Evolutionary conservation across 2,329 filamentous ascomycete species (phyloP).

Genomic region (Cryphonectria nitschkei): DNA sequence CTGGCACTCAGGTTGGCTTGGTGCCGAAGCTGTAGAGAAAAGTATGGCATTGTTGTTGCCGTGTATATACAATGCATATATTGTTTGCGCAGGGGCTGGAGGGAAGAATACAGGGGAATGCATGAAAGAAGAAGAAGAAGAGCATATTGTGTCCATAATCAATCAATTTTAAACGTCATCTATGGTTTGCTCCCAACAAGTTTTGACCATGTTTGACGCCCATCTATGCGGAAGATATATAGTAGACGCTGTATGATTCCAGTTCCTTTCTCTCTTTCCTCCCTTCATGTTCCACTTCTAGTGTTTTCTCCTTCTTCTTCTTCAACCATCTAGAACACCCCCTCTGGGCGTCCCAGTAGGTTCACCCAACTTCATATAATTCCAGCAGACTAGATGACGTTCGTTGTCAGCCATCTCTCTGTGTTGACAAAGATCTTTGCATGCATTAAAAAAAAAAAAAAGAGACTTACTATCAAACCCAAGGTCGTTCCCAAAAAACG

Average conservation of each 20-base stretch:
- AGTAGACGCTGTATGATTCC: background rate
- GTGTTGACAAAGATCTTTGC: background rate
- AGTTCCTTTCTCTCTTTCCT: background rate
- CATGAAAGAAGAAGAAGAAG: background rate
- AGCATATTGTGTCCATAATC: background rate
- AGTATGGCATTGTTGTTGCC: no score
- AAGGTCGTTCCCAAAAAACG: slow-evolving; percentile 71
- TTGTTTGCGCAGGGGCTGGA: no score
- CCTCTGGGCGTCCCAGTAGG: background rate
- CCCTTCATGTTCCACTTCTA: no score
- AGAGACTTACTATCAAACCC: slow-evolving; percentile 62
- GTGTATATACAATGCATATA: background rate
- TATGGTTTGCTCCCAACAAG: no score
- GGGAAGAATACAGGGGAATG: no score
- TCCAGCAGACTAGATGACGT: slow-evolving; percentile 53
- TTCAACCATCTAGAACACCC: background rate
- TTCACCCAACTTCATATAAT: slow-evolving; percentile 53
- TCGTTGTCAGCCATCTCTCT: background rate
- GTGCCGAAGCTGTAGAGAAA: slow-evolving; percentile 54
- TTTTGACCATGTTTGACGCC: no score
- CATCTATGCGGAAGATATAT: background rate
- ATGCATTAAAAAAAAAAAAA: background rate
- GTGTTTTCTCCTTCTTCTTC: background rate
- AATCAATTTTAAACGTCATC: background rate
- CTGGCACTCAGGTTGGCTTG: slow-evolving; percentile 56